Conservation (phyloP, 1,284 basidiomycete genomes). For the Heterobasidion occidentale region DNA sequence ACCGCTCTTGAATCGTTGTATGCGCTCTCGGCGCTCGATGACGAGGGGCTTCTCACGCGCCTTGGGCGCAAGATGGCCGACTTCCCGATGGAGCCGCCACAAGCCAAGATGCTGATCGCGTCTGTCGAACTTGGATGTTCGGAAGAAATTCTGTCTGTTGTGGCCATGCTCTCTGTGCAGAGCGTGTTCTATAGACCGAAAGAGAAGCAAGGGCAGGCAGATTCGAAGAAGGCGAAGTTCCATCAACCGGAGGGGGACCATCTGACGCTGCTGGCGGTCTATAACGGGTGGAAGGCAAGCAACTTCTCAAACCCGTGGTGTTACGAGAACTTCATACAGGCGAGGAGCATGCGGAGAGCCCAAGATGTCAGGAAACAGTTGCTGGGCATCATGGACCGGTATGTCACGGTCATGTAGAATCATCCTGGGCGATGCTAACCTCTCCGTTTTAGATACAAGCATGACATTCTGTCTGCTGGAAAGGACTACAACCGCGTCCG, state of each 20-base stretch:
- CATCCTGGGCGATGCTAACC: not conserved
- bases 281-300: slow-evolving; percentile 96
- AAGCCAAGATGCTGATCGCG: slow-evolving; percentile 99
- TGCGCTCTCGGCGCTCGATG: slow-evolving; percentile 92
- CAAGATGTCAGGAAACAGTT: slow-evolving; percentile 97
- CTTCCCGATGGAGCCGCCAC: slow-evolving; percentile 94
- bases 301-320: slow-evolving; percentile 98
- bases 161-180: slow-evolving; percentile 96
- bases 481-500: slow-evolving; percentile 91
- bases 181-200: slow-evolving; percentile 97
- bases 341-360: slow-evolving; percentile 92
- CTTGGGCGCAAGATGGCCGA: slow-evolving; percentile 99
- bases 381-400: slow-evolving; percentile 98
- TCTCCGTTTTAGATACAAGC: slow-evolving; percentile 66
- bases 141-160: slow-evolving; percentile 94
- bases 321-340: slow-evolving; percentile 97
- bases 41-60: slow-evolving; percentile 91
- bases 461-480: slow-evolving; percentile 89
- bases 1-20: slow-evolving; percentile 93
- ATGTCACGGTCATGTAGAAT: slow-evolving; percentile 18
- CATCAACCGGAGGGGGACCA: slow-evolving; percentile 98
- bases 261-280: slow-evolving; percentile 90
- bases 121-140: slow-evolving; percentile 95
- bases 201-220: slow-evolving; percentile 98
- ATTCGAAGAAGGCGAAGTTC: slow-evolving; percentile 98